Evolutionary conservation across 2,329 filamentous ascomycete genomes (phyloP).

Genomic region (Trichoderma brevicompactum): DNA sequence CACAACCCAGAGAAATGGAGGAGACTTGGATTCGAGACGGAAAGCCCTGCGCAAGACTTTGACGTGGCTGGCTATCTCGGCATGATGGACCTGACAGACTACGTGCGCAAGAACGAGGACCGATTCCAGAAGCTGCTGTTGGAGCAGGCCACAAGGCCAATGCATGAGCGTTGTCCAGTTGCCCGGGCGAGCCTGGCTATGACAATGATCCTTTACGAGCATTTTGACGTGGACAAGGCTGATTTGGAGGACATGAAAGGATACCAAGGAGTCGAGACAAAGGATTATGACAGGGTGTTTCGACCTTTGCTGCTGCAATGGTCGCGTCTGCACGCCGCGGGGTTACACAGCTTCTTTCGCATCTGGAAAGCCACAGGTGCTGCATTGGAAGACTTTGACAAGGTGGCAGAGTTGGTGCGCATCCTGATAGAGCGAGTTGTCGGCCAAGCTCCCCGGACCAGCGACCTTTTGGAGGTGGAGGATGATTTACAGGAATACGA

Average conservation of each 20-base stretch:
- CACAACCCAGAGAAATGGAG: slow-evolving; percentile 94
- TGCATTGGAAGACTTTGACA: slow-evolving; percentile 84
- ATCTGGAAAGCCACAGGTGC: slow-evolving; percentile 92
- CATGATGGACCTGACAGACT: slow-evolving; percentile 97
- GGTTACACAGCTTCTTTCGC: slow-evolving; percentile 84
- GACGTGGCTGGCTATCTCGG: slow-evolving; percentile 84
- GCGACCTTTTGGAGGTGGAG: slow-evolving; percentile 84
- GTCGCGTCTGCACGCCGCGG: slow-evolving; percentile 85
- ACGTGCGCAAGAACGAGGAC: slow-evolving; percentile 88
- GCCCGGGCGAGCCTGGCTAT: slow-evolving; percentile 85
- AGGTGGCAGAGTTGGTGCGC: slow-evolving; percentile 86
- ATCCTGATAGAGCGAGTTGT: slow-evolving; percentile 91
- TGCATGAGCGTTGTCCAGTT: slow-evolving; percentile 79
- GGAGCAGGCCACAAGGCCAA: slow-evolving; percentile 78
- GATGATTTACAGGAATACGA: slow-evolving; percentile 87
- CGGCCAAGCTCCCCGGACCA: slow-evolving; percentile 77
- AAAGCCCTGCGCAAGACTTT: slow-evolving; percentile 86
- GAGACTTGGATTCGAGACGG: slow-evolving; percentile 86
- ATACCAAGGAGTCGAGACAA: slow-evolving; percentile 73
- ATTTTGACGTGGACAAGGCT: slow-evolving; percentile 89
- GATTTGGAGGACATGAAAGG: slow-evolving; percentile 78
- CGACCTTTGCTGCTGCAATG: slow-evolving; percentile 88
- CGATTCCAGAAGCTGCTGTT: slow-evolving; percentile 88
- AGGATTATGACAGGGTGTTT: slow-evolving; percentile 85
- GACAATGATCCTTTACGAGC: slow-evolving; percentile 87